Conservation (phyloP, 768 basidiomycete genomes). For the Mycena rebaudengoi region DNA sequence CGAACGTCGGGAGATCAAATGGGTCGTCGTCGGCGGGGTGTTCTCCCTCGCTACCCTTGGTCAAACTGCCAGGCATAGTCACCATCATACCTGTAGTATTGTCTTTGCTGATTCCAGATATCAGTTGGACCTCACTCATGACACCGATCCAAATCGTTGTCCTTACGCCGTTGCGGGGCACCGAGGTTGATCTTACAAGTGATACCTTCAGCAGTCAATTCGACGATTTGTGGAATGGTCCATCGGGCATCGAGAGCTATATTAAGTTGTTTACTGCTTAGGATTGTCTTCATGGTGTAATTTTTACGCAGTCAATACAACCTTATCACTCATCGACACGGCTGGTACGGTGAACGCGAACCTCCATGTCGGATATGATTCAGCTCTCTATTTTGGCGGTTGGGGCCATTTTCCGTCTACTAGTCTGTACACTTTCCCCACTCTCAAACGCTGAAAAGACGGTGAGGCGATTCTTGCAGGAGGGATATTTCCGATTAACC, state of each 20-base stretch:
- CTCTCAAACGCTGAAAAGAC: no score
- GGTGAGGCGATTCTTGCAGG: neutral
- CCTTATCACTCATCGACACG: neutral
- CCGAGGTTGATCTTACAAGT: slow-evolving; percentile 4
- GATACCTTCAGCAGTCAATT: neutral
- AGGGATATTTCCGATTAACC: neutral
- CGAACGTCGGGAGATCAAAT: neutral
- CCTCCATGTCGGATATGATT: neutral
- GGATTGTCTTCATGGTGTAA: neutral
- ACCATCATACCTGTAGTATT: neutral
- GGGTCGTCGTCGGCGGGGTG: neutral
- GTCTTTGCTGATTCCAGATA: neutral
- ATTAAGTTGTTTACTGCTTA: neutral
- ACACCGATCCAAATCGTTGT: slow-evolving; percentile 5
- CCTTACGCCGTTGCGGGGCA: neutral
- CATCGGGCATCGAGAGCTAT: neutral
- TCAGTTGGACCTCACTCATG: slow-evolving; percentile 12
- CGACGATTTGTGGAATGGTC: neutral
- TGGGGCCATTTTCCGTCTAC: neutral
- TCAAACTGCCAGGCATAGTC: slow-evolving; percentile 9
- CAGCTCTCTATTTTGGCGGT: neutral
- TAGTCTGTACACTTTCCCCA: neutral
- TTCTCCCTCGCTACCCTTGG: slow-evolving; percentile 8
- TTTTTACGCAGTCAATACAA: neutral
- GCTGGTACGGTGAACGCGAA: slow-evolving; percentile 1